Base-by-base conservation (phyloP, 768 basidiomycete species). In the Russula emetica region DNA sequence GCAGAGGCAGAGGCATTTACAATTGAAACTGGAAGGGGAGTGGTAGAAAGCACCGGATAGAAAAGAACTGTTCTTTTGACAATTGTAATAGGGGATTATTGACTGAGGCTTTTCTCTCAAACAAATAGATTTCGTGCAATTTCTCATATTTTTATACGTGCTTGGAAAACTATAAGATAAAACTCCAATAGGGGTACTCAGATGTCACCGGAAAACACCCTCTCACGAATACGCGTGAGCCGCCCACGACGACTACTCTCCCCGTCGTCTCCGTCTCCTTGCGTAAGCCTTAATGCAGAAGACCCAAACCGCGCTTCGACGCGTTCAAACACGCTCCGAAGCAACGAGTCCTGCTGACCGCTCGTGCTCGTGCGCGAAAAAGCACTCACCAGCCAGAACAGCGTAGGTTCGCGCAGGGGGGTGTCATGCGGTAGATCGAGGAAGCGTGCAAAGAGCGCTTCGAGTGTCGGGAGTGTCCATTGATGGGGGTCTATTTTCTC, bases 301-400 rank as follows among this genome's bases (percentile, higher is more conserved):
- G 6, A 85, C 22, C 40, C 63, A 24, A 64, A 92, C 62, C 81
- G 79, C 50, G 70, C 71, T 70, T 86, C 84, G 51, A 93, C 69
- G 67, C 74, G 75, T 45, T 71, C 72, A 83, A 85, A 90, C 49
- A 85, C 83, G 14, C 76, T 70, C 26, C 85, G 82, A 55, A 92
- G 69, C 55, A 81, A 72, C 36, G 3, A 62, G 67, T 91, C 83
- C 42, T 77, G 71, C 11, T 36, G 11, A 9, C 77, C 79, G 58
- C 83, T 87, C n/a, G 84, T 78, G 58, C 83, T 87, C n/a, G 84
- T 78, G 71, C 77, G 83, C 63, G 78, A 79, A 66, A 85, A 90
- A 0, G 87, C 86, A 20, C 80, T 71, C 66, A 94, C 73, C 55
- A 90, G 79, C 85, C 88, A 90, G 71, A 83, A 87, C 24, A 90